These are phyloP conservation scores for Neofusicoccum sp. DNA, from an alignment of 2,329 filamentous ascomycete species.

Conservation along the genomic window DNA sequence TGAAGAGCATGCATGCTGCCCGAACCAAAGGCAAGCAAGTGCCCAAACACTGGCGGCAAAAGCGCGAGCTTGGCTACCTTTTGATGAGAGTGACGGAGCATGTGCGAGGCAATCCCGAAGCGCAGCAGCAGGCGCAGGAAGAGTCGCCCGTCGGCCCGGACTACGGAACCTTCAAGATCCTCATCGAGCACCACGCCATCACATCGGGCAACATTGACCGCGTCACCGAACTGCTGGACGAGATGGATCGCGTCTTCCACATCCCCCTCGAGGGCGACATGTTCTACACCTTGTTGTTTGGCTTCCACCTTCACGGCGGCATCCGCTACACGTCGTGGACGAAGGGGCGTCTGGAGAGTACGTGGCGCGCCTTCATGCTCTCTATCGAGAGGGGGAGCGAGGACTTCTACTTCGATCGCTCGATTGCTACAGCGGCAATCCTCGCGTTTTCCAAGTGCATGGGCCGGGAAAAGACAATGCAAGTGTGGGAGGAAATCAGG, in stretches of 20 bases:
- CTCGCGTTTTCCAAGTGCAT: constrained; percentile 63
- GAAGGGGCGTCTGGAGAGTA: constrained; percentile 61
- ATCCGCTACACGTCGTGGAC: constrained; percentile 69
- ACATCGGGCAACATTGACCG: constrained; percentile 68
- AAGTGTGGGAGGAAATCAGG: constrained; percentile 52
- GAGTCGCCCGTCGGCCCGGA: constrained; percentile 69
- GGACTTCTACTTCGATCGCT: constrained; percentile 37
- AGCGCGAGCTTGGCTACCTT: constrained; percentile 45
- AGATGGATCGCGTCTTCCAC: constrained; percentile 68
- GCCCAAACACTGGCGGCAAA: constrained; percentile 42
- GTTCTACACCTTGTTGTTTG: constrained; percentile 79
- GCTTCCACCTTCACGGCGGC: constrained; percentile 73
- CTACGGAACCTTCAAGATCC: constrained; percentile 72
- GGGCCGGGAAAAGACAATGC: constrained; percentile 51
- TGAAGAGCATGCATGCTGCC: constrained; percentile 63
- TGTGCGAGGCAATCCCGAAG: constrained; percentile 34
- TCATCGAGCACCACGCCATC: constrained; percentile 72
- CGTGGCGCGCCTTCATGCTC: constrained; percentile 60
- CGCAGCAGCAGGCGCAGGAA: constrained; percentile 63
- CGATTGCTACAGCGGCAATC: constrained; percentile 60
- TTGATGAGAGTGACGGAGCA: constrained; percentile 46
- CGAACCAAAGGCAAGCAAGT: constrained; percentile 24
- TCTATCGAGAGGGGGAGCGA: constrained; percentile 25
- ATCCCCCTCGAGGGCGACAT: constrained; percentile 72
- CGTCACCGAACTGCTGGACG: constrained; percentile 69